These are phyloP conservation scores for Floccularia luteovirens DNA, from an alignment of 768 basidiomycete genomes.

Conservation along the genomic window DNA sequence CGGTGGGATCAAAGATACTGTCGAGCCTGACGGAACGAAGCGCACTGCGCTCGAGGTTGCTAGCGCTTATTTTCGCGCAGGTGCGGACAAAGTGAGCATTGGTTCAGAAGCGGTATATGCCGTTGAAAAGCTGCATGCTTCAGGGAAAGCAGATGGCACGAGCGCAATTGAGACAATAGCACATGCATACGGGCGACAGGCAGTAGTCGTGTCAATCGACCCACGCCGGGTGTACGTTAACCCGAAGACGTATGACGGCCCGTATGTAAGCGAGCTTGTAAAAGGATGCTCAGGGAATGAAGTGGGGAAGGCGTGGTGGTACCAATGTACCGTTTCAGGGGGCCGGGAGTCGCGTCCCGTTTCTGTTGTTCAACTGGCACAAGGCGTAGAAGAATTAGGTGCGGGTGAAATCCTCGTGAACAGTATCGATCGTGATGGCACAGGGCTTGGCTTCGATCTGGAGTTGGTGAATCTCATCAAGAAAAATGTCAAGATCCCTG, in stretches of 20 bases:
- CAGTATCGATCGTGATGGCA: conserved; percentile 94
- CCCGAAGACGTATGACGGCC: conserved; percentile 55
- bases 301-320: conserved; percentile 88
- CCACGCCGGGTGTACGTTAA: conserved; percentile 83
- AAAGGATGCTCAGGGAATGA: conserved; percentile 45
- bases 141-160: conserved; percentile 51
- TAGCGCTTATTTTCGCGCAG: conserved; percentile 91
- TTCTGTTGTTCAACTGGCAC: conserved; percentile 86
- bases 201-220: conserved; percentile 96
- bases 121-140: conserved; percentile 70
- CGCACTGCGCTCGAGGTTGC: conserved; percentile 91
- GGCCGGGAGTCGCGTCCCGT: conserved; percentile 79
- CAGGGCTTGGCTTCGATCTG: conserved; percentile 86
- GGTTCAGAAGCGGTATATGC: conserved; percentile 94
- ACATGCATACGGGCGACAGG: conserved; percentile 85
- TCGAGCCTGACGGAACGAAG: conserved; percentile 91
- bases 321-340: conserved; percentile 95
- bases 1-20: conserved; percentile 93
- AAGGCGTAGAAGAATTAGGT: conserved; percentile 84
- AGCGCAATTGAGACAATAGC: conserved; percentile 95
- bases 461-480: conserved; percentile 76
- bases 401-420: conserved; percentile 95
- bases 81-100: conserved; percentile 98
- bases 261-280: conserved; percentile 58
- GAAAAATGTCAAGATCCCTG: conserved; percentile 75